Evolutionary conservation across 1,139 yeast genomes (phyloP).

Genomic region (Kazachstania sp.): DNA sequence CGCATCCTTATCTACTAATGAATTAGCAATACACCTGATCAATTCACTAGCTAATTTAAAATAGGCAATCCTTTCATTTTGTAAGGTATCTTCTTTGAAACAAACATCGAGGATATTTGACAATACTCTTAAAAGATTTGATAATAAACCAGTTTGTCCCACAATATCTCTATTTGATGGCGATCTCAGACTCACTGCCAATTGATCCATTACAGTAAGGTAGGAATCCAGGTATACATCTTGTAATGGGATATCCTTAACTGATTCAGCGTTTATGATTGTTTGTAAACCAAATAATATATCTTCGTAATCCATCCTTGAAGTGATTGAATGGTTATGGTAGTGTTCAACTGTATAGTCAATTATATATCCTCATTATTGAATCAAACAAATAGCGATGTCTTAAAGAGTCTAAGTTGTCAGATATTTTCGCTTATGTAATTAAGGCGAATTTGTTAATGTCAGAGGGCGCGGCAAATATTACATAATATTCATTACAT

Average conservation of each 20-base stretch:
- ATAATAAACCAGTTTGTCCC: conserved; percentile 24
- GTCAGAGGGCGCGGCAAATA: no score
- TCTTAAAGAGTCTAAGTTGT: no score
- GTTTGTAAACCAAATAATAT: conserved; percentile 28
- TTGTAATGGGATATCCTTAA: conserved; percentile 15
- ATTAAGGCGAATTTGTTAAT: no score
- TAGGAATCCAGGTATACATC: conserved; percentile 14
- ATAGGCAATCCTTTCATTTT: conserved; percentile 6
- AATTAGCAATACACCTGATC: conserved; percentile 28
- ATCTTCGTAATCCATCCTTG: conserved; percentile 27
- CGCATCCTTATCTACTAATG: conserved; percentile 26
- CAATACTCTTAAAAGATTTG: conserved; percentile 14
- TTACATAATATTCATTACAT: no score
- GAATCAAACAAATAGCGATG: no score
- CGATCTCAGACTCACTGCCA: conserved; percentile 27
- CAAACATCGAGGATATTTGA: conserved; percentile 11
- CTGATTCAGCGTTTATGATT: conserved; percentile 14
- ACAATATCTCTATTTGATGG: conserved; percentile 25
- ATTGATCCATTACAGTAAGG: conserved; percentile 21
- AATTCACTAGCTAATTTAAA: conserved; percentile 23
- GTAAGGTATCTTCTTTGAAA: conserved; percentile 7
- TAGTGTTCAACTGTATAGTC: no score
- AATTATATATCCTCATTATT: no score
- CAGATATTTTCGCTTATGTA: no score
- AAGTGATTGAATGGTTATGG: no score